phyloP scores from a whole-genome alignment of 352 stramenopile genomes.

The Plasmopara halstedii region DNA sequence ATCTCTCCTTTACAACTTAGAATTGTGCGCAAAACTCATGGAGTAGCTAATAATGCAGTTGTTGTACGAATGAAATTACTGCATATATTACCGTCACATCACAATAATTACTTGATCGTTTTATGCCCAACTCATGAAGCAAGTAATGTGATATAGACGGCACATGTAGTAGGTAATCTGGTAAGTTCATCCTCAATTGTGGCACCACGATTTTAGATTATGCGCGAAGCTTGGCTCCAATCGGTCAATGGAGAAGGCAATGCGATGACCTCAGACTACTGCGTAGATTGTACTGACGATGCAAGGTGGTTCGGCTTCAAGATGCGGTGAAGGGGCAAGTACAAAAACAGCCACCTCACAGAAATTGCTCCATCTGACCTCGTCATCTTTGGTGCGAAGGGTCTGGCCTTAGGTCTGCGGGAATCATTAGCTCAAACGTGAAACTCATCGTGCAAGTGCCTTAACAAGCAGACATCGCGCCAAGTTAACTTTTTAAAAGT shows the following conservation, averaged over 20 bases:
- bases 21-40: no score
- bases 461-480: not conserved
- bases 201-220: not conserved
- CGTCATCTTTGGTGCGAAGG: not conserved
- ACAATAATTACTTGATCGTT: no score
- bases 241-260: slow-evolving; percentile 1
- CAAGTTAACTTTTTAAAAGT: no score
- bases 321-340: not conserved
- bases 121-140: no score
- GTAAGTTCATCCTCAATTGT: not conserved
- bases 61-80: no score
- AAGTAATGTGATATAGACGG: no score
- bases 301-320: not conserved
- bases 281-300: not conserved
- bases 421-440: not conserved
- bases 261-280: not conserved
- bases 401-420: not conserved
- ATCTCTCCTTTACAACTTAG: no score
- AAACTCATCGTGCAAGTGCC: not conserved
- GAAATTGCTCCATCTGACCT: not conserved
- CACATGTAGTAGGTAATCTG: no score
- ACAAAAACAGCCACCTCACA: not conserved
- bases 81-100: no score
- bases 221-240: not conserved
- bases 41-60: no score